A percentile compares a stretch with the other conserved stretches of the same genome.
Conservation (phyloP, 768 basidiomycete genomes). For the Dictyophora rubrovolvata region DNA sequence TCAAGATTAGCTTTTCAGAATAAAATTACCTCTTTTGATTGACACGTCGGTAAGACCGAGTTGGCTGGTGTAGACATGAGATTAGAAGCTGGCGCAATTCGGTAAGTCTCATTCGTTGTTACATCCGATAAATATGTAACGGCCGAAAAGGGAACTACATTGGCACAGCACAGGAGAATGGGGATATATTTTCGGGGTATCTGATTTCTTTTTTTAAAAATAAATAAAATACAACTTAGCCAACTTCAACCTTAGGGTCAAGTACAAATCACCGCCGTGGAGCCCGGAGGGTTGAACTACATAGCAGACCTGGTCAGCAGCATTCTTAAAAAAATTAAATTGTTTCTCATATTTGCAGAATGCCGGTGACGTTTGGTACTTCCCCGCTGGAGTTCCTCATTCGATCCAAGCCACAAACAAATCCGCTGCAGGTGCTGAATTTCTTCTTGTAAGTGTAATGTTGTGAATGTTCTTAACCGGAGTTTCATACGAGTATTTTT, state of each 20-base stretch:
- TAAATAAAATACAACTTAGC: no score
- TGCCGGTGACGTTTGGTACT: slow-evolving; percentile 48
- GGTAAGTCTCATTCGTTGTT: slow-evolving; percentile 17
- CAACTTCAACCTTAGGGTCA: slow-evolving; percentile 21
- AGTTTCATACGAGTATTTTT: background rate
- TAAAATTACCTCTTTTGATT: background rate
- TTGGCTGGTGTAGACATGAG: slow-evolving; percentile 33
- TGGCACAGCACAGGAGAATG: slow-evolving; percentile 32
- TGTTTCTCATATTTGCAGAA: slow-evolving; percentile 15
- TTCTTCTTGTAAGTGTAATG: slow-evolving; percentile 27
- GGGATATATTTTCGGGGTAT: slow-evolving; percentile 18
- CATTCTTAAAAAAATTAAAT: background rate
- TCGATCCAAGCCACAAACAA: slow-evolving; percentile 16
- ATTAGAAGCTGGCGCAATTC: slow-evolving; percentile 31
- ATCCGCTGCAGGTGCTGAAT: slow-evolving; percentile 37
- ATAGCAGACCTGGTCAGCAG: slow-evolving; percentile 40
- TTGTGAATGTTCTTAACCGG: background rate
- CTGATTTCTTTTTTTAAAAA: background rate
- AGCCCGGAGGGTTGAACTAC: slow-evolving; percentile 41
- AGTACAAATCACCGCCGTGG: slow-evolving; percentile 39
- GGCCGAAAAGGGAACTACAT: slow-evolving; percentile 28
- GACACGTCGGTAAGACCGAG: slow-evolving; percentile 24
- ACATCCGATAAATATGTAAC: background rate
- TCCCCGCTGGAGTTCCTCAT: slow-evolving; percentile 48
- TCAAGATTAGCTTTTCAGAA: background rate